These are phyloP conservation scores for Colletotrichum sp. DNA, from an alignment of 2,329 filamentous ascomycete genomes.

Conservation along the genomic window DNA sequence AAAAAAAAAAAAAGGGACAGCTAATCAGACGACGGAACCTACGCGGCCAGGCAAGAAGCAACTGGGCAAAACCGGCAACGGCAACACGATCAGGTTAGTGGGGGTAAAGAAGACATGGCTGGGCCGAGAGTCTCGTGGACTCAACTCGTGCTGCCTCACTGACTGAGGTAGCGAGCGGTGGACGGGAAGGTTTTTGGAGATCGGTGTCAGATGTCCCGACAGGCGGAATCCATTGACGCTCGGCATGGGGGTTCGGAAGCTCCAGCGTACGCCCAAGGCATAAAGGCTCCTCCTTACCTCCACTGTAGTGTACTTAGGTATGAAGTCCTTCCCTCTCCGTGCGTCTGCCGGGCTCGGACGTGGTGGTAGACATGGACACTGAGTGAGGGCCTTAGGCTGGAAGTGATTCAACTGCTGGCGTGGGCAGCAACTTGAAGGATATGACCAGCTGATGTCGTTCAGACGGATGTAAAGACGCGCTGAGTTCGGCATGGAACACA, in stretches of 20 bases:
- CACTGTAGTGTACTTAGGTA: background rate
- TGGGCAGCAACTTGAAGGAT: background rate
- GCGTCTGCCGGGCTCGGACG: background rate
- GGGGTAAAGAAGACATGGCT: background rate
- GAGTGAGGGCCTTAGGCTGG: no score
- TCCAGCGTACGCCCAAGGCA: background rate
- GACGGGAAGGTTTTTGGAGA: constrained; percentile 6
- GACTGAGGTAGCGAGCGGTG: background rate
- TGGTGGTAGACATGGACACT: no score
- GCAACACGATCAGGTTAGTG: background rate
- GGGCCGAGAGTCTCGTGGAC: background rate
- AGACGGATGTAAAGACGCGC: background rate
- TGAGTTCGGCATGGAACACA: background rate
- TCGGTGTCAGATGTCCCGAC: constrained; percentile 19
- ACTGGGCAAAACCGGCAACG: background rate
- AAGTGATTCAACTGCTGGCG: background rate
- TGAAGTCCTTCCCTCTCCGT: background rate
- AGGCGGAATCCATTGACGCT: background rate
- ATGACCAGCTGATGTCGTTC: background rate
- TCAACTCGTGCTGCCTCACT: background rate
- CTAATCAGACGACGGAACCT: background rate
- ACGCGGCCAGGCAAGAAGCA: background rate
- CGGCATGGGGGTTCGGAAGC: background rate
- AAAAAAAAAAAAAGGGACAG: background rate
- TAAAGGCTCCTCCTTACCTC: background rate